Evolutionary conservation across 805 yeast species (phyloP).

Genomic region (Kuraishia floccosa): DNA sequence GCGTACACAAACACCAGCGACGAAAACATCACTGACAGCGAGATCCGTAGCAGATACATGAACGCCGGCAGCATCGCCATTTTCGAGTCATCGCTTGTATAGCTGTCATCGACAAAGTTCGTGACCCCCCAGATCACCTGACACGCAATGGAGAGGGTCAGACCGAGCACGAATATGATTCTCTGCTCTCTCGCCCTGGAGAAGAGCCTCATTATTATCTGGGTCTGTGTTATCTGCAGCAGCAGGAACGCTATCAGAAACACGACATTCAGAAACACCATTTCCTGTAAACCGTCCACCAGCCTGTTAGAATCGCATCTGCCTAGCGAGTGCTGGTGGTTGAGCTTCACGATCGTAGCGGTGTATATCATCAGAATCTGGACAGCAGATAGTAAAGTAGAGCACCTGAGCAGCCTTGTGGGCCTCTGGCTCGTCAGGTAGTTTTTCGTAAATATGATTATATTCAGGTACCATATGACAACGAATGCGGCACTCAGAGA

Average conservation of each 20-base stretch:
- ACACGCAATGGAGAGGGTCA: slow-evolving; percentile 36
- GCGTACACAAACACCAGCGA: slow-evolving; percentile 48
- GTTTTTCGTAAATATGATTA: slow-evolving; percentile 54
- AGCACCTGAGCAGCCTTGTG: slow-evolving; percentile 33
- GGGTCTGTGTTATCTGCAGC: slow-evolving; percentile 59
- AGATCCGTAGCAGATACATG: slow-evolving; percentile 61
- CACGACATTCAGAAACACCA: slow-evolving; percentile 36
- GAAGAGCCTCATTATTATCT: slow-evolving; percentile 57
- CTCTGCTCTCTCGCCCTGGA: slow-evolving; percentile 60
- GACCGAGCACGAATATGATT: slow-evolving; percentile 47
- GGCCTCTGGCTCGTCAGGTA: slow-evolving; percentile 40
- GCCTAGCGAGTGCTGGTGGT: slow-evolving; percentile 33
- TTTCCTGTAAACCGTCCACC: slow-evolving; percentile 28
- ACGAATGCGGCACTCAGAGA: slow-evolving; percentile 56
- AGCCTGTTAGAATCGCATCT: slow-evolving; percentile 30
- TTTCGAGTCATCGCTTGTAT: slow-evolving; percentile 21
- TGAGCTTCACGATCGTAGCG: slow-evolving; percentile 32
- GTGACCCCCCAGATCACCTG: slow-evolving; percentile 66
- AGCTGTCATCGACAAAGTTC: slow-evolving; percentile 22
- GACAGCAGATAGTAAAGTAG: slow-evolving; percentile 40
- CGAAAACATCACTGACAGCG: slow-evolving; percentile 58
- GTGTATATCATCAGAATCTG: slow-evolving; percentile 42
- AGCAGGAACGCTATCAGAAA: slow-evolving; percentile 48
- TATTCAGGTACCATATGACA: slow-evolving; percentile 48
- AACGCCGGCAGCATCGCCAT: slow-evolving; percentile 61